Conservation (phyloP, 2,329 filamentous ascomycete species). For the Diaporthe batatas region DNA sequence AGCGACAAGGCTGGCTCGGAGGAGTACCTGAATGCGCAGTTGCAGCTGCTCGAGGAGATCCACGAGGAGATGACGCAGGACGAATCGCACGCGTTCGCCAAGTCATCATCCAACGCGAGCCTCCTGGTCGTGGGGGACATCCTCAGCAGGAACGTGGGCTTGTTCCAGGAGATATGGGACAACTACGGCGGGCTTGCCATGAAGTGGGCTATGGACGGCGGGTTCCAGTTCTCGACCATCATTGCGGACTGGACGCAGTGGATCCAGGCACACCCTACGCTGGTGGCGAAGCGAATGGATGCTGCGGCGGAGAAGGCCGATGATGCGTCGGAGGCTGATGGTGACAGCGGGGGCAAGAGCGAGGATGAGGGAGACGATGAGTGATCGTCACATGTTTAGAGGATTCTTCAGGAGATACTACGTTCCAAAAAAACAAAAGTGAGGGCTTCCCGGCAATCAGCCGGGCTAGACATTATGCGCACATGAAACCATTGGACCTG, state of each 20-base stretch:
- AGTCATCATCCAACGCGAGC: slow-evolving; percentile 80
- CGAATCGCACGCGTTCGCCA: slow-evolving; percentile 77
- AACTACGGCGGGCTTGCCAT: slow-evolving; percentile 66
- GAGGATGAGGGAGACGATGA: slow-evolving; percentile 17
- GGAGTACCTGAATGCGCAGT: slow-evolving; percentile 59
- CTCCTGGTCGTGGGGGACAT: slow-evolving; percentile 75
- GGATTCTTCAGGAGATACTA: not conserved
- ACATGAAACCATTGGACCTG: not conserved
- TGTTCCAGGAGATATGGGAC: slow-evolving; percentile 51
- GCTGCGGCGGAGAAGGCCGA: slow-evolving; percentile 11
- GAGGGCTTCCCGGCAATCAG: not conserved
- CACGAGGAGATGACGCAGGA: slow-evolving; percentile 77
- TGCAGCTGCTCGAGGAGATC: slow-evolving; percentile 73
- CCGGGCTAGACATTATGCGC: too few relatives aligned
- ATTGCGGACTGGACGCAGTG: slow-evolving; percentile 83
- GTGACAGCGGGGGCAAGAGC: not conserved
- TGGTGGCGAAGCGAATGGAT: slow-evolving; percentile 32
- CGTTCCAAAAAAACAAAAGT: not conserved
- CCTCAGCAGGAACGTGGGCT: slow-evolving; percentile 60
- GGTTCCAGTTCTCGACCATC: slow-evolving; percentile 61
- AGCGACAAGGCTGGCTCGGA: slow-evolving; percentile 55
- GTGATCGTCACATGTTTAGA: not conserved
- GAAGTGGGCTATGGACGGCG: slow-evolving; percentile 37
- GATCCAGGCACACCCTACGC: slow-evolving; percentile 49
- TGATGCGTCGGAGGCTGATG: not conserved